Percentiles rank a stretch among this genome's conserved stretches.
Conservation (phyloP, 1,139 yeast genomes). For the Pichia sp. region DNA sequence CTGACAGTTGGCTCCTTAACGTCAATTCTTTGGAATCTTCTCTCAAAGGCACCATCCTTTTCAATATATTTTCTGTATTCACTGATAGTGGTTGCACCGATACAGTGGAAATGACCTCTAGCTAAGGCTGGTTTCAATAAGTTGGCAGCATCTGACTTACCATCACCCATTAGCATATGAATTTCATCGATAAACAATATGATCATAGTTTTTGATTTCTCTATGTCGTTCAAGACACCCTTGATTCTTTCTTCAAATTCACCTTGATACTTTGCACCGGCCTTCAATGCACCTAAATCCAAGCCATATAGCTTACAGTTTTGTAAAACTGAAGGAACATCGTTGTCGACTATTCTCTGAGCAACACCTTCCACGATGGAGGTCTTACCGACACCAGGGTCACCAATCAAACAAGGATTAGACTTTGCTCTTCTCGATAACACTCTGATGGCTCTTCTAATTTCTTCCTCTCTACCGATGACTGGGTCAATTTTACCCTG, state of each 20-base stretch:
- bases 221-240: conserved; percentile 92
- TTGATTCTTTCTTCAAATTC: conserved; percentile 97
- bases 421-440: conserved; percentile 94
- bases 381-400: conserved; percentile 99
- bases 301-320: conserved; percentile 78
- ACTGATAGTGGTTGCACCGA: conserved; percentile 95
- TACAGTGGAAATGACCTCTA: conserved; percentile 92
- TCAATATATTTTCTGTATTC: conserved; percentile 91
- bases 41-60: conserved; percentile 97
- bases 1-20: conserved; percentile 90
- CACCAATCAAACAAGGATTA: conserved; percentile 95
- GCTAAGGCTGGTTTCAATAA: conserved; percentile 95
- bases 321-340: conserved; percentile 84
- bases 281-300: conserved; percentile 92
- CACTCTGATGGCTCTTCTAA: conserved; percentile 89
- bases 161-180: conserved; percentile 99
- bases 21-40: conserved; percentile 96
- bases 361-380: conserved; percentile 98
- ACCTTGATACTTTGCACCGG: conserved; percentile 98
- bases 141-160: conserved; percentile 90
- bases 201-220: conserved; percentile 79
- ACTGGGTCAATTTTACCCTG: conserved; percentile 97
- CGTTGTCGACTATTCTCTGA: conserved; percentile 91
- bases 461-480: conserved; percentile 97
- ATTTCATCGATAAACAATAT: conserved; percentile 85